Base-by-base conservation (phyloP, 768 basidiomycete species). In the Tephrocybe sp. region DNA sequence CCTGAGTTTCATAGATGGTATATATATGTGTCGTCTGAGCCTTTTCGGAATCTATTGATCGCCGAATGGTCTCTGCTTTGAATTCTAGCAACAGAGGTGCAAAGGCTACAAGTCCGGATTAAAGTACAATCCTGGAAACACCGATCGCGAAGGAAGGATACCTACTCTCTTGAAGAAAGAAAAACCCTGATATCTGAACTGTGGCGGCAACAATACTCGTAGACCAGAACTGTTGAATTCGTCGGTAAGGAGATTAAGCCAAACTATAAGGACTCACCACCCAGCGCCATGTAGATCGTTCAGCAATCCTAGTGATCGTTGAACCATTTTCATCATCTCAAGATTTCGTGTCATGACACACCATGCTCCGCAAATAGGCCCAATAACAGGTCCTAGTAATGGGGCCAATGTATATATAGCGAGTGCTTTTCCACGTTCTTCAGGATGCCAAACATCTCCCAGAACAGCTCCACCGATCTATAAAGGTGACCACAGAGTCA, bases 271-370 rank as follows among this genome's bases (percentile, higher is more conserved):
- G 15, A 70, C 79, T 36, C 62, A 79, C 80, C 27, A 86, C 84
- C 85, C 84, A 88, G 62, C 83, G 69, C 86, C 86, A 88, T 0
- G 82, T 82, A 0, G 83, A 76, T 33, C 66, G 69, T 34, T 86
- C 69, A 0, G 80, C 79, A 21, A 89, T 78, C 73, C 74, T 75
- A 30, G 2, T 23, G 4, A 9, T 18, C 9, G 15, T 15, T 36
- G 13, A 29, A 15, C 13, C 13, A 34, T 15, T 29, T 29, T 5
- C 27, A 29, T 29, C 5, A 34, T n/a, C n/a, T n/a, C 33, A 9
- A 15, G 9, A 15, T 34, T 7, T n/a, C 7, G 5, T 29, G 5
- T 11, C 33, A 34, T 9, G 15, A 63, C 66, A 33, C 37, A 77
- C 78, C 82, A 85, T 22, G 79, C 80, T 4, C 83, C 84, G 19